Base-by-base conservation (phyloP, 495 filamentous ascomycete genomes). In the Hypoxylon trugodes region DNA sequence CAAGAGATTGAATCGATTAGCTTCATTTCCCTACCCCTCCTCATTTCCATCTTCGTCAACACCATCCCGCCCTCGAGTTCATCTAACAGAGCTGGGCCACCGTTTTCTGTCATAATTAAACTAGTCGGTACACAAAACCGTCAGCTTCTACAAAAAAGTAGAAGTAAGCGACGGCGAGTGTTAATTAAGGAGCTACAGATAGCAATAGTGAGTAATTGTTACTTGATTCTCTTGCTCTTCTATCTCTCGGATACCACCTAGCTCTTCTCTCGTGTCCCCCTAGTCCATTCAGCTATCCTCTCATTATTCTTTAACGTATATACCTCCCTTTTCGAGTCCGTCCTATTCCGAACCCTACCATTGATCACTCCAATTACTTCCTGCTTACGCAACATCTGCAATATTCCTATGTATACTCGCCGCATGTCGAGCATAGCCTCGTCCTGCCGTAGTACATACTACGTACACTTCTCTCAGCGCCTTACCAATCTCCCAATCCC, bases 401-500 rank as follows among this genome's bases (percentile, higher is more conserved):
- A 57, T 61, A 32, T 57, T 47, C 37, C 28, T 26, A 36, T 13
- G 10, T 28, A 19, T 32, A 37, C 45, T 55, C 32, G 13, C 50
- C 43, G 25, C 38, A 48, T 28, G 49, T 40, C 16, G 38, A 13
- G 57, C 63, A 66, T 56, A 61, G 63, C 63, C 63, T 66, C 63
- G 37, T 47, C 35, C 42, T 63, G 52, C 26, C n/a, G 59, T 63
- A 37, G 59, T 35, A 62, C 58, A 59, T 63, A 43, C 53, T 38
- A 43, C 65, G 15, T 59, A 41, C 58, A 62, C 45, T 62, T 55
- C 30, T 35, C 37, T 59, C 48, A 50, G 59, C 59, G 48, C 53
- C 65, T 49, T 59, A 16, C 21, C 33, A 32, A 49, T 55, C 46
- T 26, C 19, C 28, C 38, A 32, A 36, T 30, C 21, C 56, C 13